These are phyloP conservation scores for Cenococcum geophilum DNA, from an alignment of 495 filamentous ascomycete genomes.

Conservation along the genomic window DNA sequence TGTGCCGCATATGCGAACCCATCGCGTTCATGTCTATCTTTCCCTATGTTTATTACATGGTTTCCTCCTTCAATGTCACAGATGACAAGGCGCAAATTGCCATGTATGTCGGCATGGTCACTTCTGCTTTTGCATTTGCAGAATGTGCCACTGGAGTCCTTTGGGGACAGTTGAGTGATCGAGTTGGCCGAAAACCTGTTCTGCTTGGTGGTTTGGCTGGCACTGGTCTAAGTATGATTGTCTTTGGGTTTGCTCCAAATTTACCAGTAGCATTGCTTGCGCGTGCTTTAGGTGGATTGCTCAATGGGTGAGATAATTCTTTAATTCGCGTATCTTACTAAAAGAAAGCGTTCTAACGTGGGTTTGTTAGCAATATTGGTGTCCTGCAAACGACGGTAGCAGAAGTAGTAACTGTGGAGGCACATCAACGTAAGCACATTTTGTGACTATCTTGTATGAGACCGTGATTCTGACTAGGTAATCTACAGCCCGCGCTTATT, in stretches of 20 bases:
- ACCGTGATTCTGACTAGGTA: slow-evolving; percentile 12
- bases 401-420: slow-evolving; percentile 83
- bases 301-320: slow-evolving; percentile 70
- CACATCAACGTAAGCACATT: slow-evolving; percentile 69
- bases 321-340: slow-evolving; percentile 13
- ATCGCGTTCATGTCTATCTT: slow-evolving; percentile 99
- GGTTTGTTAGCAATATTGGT: slow-evolving; percentile 63
- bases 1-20: slow-evolving; percentile 94
- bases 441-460: background rate
- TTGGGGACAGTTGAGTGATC: slow-evolving; percentile 91
- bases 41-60: slow-evolving; percentile 98
- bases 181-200: slow-evolving; percentile 86
- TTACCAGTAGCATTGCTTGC: slow-evolving; percentile 79
- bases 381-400: slow-evolving; percentile 93
- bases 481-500: slow-evolving; percentile 69
- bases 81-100: slow-evolving; percentile 72
- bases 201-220: slow-evolving; percentile 80
- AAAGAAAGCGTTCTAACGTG: slow-evolving; percentile 18
- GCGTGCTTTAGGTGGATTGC: slow-evolving; percentile 77
- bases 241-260: slow-evolving; percentile 86
- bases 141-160: slow-evolving; percentile 85
- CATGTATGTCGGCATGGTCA: slow-evolving; percentile 93
- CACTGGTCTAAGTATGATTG: slow-evolving; percentile 86
- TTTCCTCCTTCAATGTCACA: slow-evolving; percentile 81
- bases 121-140: slow-evolving; percentile 90